Base-by-base conservation (phyloP, 495 filamentous ascomycete genomes). In the Aspergillus sparsus region DNA sequence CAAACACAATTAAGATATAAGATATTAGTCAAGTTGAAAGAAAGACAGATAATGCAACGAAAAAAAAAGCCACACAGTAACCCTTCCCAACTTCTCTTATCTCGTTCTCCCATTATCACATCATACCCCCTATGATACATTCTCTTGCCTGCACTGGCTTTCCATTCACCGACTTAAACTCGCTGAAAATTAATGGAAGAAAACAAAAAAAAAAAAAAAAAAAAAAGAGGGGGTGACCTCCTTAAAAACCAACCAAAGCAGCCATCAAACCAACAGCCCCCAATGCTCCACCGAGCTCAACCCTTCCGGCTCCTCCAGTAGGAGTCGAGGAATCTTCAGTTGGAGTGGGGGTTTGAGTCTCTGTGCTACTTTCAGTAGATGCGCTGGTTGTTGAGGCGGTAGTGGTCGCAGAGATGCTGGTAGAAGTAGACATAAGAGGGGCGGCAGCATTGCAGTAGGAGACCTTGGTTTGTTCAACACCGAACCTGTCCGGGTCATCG, bases 391-490 rank as follows among this genome's bases (percentile, higher is more conserved):
- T 18, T 4, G 6, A 10, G 44, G 44, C 27, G 0, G 44, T 16
- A 18, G 44, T 47, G 44, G 44, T 7, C 16, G 44, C 21, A 27
- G 21, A 27, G 21, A 27, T 27, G 21, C 21, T 47, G 12, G 12
- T 21, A 21, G 44, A 16, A 18, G 44, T 47, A 9, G 44, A 47
- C 6, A 18, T 47, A 15, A 47, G 16, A 8, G 44, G 44, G 10
- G 15, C 68, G 18, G 65, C 70, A 5, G 75, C 75, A 56, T 66
- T 61, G 37, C 75, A 78, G 65, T 73, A 74, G 31, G 67, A 64
- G 35, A 58, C 45, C 16, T 64, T 60, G n/a, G 63, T 65, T 44
- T 65, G 67, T 47, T 66, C 15, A 49, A 70, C 66, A 27, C 64
- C 62, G 57, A 60, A 49, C 36, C 62, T 62, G 42, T 58, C 68